Evolutionary conservation across 768 basidiomycete species (phyloP), one percentile per base, ranked within the genome.

Genomic region (Xerocomellus chrysenteron): DNA sequence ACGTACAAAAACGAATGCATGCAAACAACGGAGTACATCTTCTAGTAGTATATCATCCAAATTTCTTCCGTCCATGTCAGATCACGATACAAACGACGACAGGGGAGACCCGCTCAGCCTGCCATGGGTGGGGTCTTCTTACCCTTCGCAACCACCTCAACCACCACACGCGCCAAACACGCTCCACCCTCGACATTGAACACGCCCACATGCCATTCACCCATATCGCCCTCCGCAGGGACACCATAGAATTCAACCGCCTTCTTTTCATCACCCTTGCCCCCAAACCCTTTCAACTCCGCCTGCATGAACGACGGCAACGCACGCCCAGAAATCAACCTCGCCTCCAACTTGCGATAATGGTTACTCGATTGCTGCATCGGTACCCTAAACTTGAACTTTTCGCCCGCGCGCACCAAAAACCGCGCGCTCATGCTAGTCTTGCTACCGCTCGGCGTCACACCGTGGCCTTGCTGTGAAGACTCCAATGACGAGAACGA

Each of bases 401-500:
- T 75, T 60, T 87, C 84, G 24, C 82, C 84, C 4, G 75, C 70
- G 33, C 85, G 78, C 33, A 82, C 77, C 55, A 87, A 65, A 62
- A 82, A 80, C 37, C 80, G 75, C 33, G 64, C 51, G 12, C 63
- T 64, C 45, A 49, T 30, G 54, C 54, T 50, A 21, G 61, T 54
- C 57, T 70, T 77, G 33, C 67, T 64, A 4, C 51, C 54, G 26
- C 66, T 68, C 24, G 61, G 54, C 16, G 66, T 52, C 28, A 47
- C 62, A 33, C 64, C 65, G 28, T 68, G 70, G 21, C 74, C 75
- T 17, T 72, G 74, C 45, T 78, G 79, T 12, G 84, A 85, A 5
- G 85, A 86, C 63, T 83, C 84, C 30, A 86, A 71, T 16, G 86
- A 85, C 4, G 84, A 82, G 62, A 84, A 84, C 13, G 86, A 86